Evolutionary conservation across 768 basidiomycete genomes (phyloP).

Genomic region (Galerina marginata): DNA sequence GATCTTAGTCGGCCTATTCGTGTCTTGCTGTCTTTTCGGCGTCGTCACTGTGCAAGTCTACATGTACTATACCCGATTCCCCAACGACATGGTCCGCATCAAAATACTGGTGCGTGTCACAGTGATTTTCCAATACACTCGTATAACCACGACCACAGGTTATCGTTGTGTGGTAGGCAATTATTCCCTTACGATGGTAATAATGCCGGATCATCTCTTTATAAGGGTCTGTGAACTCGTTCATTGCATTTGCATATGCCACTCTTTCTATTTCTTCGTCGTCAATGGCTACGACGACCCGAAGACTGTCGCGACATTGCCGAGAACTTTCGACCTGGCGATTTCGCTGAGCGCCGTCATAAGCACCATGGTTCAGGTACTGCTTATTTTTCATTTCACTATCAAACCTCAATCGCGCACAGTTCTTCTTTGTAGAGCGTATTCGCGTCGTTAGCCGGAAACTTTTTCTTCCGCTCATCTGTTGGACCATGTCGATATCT

Average conservation of each 20-base stretch:
- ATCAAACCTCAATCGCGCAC: not conserved
- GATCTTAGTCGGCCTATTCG: constrained; percentile 1
- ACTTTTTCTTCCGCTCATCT: too few species aligned
- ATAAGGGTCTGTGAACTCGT: not conserved
- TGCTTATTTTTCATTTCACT: too few species aligned
- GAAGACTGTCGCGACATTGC: too few species aligned
- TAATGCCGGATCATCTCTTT: not conserved
- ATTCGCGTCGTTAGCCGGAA: too few species aligned
- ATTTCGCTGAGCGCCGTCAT: too few species aligned
- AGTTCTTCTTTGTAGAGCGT: too few species aligned
- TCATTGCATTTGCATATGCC: not conserved
- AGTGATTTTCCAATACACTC: too few species aligned
- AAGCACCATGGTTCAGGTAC: too few species aligned
- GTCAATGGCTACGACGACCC: not conserved
- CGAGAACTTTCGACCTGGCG: too few species aligned
- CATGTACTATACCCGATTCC: not conserved
- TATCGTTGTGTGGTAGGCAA: not conserved
- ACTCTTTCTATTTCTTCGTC: not conserved
- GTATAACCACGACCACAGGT: not conserved
- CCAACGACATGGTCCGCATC: not conserved
- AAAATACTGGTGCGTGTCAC: not conserved
- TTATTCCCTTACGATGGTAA: too few species aligned
- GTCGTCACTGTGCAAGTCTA: not conserved
- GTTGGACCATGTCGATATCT: too few species aligned
- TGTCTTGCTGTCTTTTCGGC: constrained; percentile 5